These are phyloP conservation scores for Fusarium drepaniforme DNA, from an alignment of 2,329 filamentous ascomycete genomes.

Conservation along the genomic window DNA sequence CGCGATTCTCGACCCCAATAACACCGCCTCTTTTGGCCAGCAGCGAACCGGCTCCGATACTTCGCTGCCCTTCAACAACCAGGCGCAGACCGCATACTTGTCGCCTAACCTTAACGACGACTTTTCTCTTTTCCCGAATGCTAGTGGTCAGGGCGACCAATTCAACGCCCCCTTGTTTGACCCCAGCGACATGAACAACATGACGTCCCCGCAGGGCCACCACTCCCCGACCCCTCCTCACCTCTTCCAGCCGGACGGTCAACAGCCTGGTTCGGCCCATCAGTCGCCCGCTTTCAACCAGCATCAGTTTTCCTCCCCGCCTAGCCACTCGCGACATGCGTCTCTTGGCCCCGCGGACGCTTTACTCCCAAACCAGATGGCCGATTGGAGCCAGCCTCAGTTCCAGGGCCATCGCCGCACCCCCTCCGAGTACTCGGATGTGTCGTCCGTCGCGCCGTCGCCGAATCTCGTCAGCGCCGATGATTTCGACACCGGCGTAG, in stretches of 20 bases:
- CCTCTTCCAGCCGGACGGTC: slow-evolving; percentile 63
- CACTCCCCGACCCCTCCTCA: slow-evolving; percentile 69
- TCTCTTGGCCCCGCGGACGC: slow-evolving; percentile 70
- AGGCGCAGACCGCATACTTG: slow-evolving; percentile 60
- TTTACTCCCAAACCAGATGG: slow-evolving; percentile 63
- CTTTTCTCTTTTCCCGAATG: slow-evolving; percentile 73
- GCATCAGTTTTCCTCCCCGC: slow-evolving; percentile 66
- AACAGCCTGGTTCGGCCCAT: slow-evolving; percentile 61
- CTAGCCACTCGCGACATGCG: slow-evolving; percentile 66
- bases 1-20: slow-evolving; percentile 55
- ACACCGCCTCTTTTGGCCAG: slow-evolving; percentile 56
- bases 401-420: slow-evolving; percentile 88
- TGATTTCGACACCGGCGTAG: slow-evolving; percentile 78
- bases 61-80: slow-evolving; percentile 56
- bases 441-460: slow-evolving; percentile 87
- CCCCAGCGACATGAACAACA: slow-evolving; percentile 62
- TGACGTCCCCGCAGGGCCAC: slow-evolving; percentile 67
- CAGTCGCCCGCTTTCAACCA: slow-evolving; percentile 70
- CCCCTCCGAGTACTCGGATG: slow-evolving; percentile 92
- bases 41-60: slow-evolving; percentile 53
- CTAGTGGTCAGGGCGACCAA: slow-evolving; percentile 65
- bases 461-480: slow-evolving; percentile 85
- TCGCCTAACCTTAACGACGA: slow-evolving; percentile 67
- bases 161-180: slow-evolving; percentile 74
- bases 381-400: slow-evolving; percentile 66